These are phyloP conservation scores for Chaetomiaceae sp. DNA, from an alignment of 2,329 filamentous ascomycete genomes.

Conservation along the genomic window DNA sequence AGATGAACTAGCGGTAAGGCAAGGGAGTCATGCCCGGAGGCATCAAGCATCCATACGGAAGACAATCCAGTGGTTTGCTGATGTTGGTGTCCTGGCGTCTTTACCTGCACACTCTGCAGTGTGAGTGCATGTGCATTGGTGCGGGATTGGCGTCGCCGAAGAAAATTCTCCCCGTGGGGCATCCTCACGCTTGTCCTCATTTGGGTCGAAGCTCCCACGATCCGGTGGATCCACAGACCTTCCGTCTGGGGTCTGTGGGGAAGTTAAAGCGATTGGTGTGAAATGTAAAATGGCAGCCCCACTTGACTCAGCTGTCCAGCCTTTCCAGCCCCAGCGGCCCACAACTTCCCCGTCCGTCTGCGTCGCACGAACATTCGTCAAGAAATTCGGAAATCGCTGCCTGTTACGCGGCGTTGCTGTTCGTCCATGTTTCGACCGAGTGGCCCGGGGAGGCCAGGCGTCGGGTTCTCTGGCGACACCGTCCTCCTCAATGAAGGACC, in stretches of 20 bases:
- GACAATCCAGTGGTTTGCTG: too few relatives aligned
- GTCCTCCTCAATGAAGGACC: conserved; percentile 2
- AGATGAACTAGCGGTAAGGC: conserved; percentile 6
- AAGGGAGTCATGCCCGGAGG: background rate
- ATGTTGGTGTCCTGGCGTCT: too few relatives aligned
- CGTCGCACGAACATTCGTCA: background rate
- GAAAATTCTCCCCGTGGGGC: conserved; percentile 22
- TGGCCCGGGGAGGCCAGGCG: background rate
- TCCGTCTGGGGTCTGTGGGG: conserved; percentile 21
- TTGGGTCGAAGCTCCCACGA: conserved; percentile 6
- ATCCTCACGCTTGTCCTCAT: conserved; percentile 12
- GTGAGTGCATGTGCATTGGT: too few relatives aligned
- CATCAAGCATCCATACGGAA: too few relatives aligned
- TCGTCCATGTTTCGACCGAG: conserved; percentile 3
- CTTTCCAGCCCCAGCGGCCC: conserved; percentile 5
- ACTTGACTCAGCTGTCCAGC: conserved; percentile 15
- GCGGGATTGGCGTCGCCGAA: background rate
- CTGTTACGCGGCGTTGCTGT: conserved; percentile 11
- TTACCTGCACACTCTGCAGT: too few relatives aligned
- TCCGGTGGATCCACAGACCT: conserved; percentile 5
- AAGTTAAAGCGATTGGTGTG: conserved; percentile 12
- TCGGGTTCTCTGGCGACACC: too few relatives aligned
- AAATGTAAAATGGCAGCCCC: background rate
- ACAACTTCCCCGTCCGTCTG: background rate
- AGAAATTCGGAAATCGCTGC: conserved; percentile 9